Conservation (phyloP, 2,329 filamentous ascomycete genomes). For the Cladophialophora bantiana region DNA sequence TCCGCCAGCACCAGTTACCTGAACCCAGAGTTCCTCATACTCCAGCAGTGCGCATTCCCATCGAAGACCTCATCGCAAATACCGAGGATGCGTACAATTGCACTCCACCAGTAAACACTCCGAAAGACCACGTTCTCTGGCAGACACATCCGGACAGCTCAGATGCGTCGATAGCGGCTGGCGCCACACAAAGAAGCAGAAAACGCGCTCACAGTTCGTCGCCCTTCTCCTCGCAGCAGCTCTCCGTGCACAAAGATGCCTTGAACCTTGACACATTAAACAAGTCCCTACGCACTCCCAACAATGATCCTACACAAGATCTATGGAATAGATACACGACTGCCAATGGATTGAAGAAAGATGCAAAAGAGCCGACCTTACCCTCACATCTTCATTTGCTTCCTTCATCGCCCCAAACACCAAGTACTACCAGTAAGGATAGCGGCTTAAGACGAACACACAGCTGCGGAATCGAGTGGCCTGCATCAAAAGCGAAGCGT, state of each 20-base stretch:
- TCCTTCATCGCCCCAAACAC: constrained; percentile 73
- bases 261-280: constrained; percentile 67
- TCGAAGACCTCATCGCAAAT: constrained; percentile 68
- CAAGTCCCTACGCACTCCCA: constrained; percentile 68
- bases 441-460: constrained; percentile 67
- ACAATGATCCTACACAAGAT: constrained; percentile 74
- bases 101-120: constrained; percentile 59
- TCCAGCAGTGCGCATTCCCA: constrained; percentile 63
- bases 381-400: constrained; percentile 70
- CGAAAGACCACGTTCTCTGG: constrained; percentile 68
- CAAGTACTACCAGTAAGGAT: constrained; percentile 55
- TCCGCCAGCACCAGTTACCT: background rate
- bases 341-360: constrained; percentile 54
- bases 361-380: constrained; percentile 58
- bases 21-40: constrained; percentile 59
- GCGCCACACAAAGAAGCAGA: constrained; percentile 56
- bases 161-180: constrained; percentile 55
- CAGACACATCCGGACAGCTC: constrained; percentile 56
- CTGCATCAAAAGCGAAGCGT: constrained; percentile 66
- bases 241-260: constrained; percentile 50
- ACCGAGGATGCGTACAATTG: constrained; percentile 62
- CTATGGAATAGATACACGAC: constrained; percentile 78
- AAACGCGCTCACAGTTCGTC: constrained; percentile 79
- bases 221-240: constrained; percentile 63
- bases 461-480: constrained; percentile 74